These are phyloP conservation scores for Lignosus rhinocerotis DNA, from an alignment of 1,284 basidiomycete genomes.

Conservation along the genomic window DNA sequence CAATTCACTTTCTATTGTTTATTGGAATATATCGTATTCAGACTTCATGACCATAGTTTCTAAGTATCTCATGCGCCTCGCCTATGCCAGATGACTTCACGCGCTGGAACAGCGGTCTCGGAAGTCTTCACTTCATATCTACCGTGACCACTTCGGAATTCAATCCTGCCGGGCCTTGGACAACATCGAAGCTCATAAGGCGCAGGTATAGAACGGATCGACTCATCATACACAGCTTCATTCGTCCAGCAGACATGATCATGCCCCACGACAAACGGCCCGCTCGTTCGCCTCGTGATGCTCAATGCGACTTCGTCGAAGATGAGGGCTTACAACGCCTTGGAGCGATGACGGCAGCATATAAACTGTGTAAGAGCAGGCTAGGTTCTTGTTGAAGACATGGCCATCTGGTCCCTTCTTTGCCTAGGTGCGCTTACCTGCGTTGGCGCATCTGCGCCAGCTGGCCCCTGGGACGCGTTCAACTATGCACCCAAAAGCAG, in stretches of 20 bases:
- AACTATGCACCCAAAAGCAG: conserved; percentile 45
- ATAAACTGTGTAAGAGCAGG: neutral
- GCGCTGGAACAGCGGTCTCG: no score
- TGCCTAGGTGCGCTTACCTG: conserved; percentile 2
- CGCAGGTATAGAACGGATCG: no score
- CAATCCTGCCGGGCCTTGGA: neutral
- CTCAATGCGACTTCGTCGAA: neutral
- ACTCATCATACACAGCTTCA: neutral
- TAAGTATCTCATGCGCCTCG: no score
- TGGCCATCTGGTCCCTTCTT: conserved; percentile 8
- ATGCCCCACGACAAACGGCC: conserved; percentile 8
- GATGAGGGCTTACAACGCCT: neutral
- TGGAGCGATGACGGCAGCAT: neutral
- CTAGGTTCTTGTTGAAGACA: neutral
- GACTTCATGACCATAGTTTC: no score
- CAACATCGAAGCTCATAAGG: neutral
- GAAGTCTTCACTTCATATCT: no score
- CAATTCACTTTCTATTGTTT: no score
- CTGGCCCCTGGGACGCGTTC: conserved; percentile 49
- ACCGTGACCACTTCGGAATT: no score
- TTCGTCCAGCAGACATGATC: conserved; percentile 16
- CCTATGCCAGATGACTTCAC: no score
- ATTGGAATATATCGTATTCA: no score
- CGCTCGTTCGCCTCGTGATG: conserved; percentile 19
- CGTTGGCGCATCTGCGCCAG: conserved; percentile 33